Evolutionary conservation across 2,329 filamentous ascomycete genomes (phyloP), one percentile per base, ranked within the genome.

Genomic region (Colletotrichum neosansevieriae): DNA sequence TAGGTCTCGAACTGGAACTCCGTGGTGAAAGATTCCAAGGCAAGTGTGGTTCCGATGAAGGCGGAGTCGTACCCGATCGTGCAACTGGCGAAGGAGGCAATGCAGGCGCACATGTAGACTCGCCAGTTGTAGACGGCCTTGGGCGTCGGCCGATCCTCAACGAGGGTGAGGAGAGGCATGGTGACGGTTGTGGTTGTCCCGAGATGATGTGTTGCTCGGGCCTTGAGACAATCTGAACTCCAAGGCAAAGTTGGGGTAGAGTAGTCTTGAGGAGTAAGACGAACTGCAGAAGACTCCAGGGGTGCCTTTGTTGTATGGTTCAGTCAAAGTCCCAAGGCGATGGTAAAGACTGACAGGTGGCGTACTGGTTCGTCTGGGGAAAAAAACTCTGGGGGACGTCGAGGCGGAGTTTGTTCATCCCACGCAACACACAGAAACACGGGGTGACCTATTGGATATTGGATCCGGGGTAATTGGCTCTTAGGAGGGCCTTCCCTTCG

Each of bases 11-110:
- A 90, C 13, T 82, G 73, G 76, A 95, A 95, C 75, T 94, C 92
- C 1, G 82, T 74, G 50, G 82, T 83, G 78, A 94, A 94, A 0
- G 91, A 91, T 0, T 86, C 83, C 34, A 95, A 83, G 2, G 91
- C 88, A 36, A 94, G 81, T 1, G 92, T 94, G 0, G 90, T 92
- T 70, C 91, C 92, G 73, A 94, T 94, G 79, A 94, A 94, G 71
- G 92, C 90, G 58, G 88, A 91, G 76, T 94, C 92, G 70, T 86
- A 87, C 65, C 85, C 86, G 62, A 88, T 88, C 75, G 83, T 86
- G 74, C 85, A 87, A 42, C 86, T 83, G 34, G 85, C 85, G 65
- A 87, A 86, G 2, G 86, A 87, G 21, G 86, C 86, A 24, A 86
- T 79, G 50, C 82, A 79, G 10, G 86, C 86, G 71, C 82, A 87